These are phyloP conservation scores for Xylaria digitata DNA, from an alignment of 2,329 filamentous ascomycete genomes.

Conservation along the genomic window DNA sequence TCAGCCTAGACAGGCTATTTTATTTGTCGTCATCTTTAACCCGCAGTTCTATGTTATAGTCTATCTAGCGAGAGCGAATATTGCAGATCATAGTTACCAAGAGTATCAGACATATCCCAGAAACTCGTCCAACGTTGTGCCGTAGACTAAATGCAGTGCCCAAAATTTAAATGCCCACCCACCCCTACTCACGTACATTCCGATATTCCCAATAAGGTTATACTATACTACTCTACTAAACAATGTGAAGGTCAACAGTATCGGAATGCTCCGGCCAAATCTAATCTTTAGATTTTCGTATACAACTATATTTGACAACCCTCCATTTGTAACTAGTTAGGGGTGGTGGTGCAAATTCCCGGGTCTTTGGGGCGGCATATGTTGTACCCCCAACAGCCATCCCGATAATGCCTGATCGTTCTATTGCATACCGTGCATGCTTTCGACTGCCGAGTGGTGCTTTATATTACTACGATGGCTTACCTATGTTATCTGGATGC, in stretches of 20 bases:
- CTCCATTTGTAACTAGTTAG: background rate
- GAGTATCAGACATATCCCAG: background rate
- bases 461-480: no score
- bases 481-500: no score
- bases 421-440: constrained; percentile 8
- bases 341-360: constrained; percentile 13
- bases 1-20: constrained; percentile 21
- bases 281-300: background rate
- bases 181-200: background rate
- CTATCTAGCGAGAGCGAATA: constrained; percentile 12
- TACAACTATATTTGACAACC: background rate
- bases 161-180: background rate
- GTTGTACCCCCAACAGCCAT: constrained; percentile 21
- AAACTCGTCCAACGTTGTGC: constrained; percentile 1
- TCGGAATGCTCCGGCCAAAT: background rate
- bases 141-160: constrained; percentile 1
- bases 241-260: background rate
- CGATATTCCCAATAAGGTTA: background rate
- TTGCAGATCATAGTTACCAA: background rate
- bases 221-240: background rate
- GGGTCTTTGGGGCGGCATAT: constrained; percentile 21
- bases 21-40: constrained; percentile 26
- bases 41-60: background rate
- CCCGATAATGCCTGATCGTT: constrained; percentile 15
- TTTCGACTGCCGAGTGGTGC: background rate